Evolutionary conservation across 2,329 filamentous ascomycete genomes (phyloP), one percentile per base, ranked within the genome.

Genomic region (Colletotrichum sp.): DNA sequence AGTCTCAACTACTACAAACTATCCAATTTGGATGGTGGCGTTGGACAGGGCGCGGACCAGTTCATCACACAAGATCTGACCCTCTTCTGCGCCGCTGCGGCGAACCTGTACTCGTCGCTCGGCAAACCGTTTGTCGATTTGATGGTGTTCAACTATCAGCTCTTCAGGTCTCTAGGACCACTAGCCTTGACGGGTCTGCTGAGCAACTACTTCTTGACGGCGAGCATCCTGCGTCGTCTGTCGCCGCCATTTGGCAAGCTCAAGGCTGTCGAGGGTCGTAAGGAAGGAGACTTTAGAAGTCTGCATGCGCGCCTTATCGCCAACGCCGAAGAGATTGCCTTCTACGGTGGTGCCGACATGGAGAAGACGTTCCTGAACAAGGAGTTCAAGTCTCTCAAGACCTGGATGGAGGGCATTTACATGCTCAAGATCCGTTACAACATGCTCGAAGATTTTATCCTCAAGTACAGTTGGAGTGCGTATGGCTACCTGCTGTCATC

Each of bases 91-190:
- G 95, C 95, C 13, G 93, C 96, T 5, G 96, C 97, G 2, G 96
- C 97, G 18, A 95, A 95, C 26, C 87, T 99, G 7, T 99, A 99
- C 86, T 99, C 97, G 2, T 98, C 96, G 0, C 89, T 99, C 5
- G 97, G 97, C n/a, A 99, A 99, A 84, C 97, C 97, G 0, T 93
- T 98, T 79, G 95, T 99, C n/a, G 97, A 99, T 83, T 89, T 99
- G 3, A 95, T 96, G 79, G 97, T 99, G 63, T 99, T 99, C 89
- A 99, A 98, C 85, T 99, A 98, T 84, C 97, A 99, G 84, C 91
- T 99, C 0, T 98, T 98, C 84, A 94, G 94, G 44, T 98, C 96
- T 0, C 89, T 99, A 0, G 97, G 97, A 0, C 96, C 96, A 1
- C 85, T 99, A 21, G 97, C 97, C 1, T 87, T 99, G 73, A 94